Percentiles rank a stretch among this genome's conserved stretches.
These are phyloP conservation scores for Lasiosphaeriaceae sp. DNA, from an alignment of 495 filamentous ascomycete genomes.

Conservation along the genomic window DNA sequence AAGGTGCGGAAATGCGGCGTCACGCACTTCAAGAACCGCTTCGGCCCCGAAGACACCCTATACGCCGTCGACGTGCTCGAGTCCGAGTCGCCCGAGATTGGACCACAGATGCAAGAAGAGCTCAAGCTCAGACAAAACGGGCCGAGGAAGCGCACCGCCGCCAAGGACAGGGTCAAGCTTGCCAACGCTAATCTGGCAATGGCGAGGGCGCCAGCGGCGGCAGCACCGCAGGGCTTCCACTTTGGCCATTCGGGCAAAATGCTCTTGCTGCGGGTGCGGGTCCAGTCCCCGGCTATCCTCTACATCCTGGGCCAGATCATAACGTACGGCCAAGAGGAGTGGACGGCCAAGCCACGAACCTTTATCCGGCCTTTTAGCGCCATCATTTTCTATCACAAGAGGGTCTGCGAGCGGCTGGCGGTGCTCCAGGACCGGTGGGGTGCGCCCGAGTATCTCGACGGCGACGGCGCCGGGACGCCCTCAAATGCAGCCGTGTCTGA, in stretches of 20 bases:
- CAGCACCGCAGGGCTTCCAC: background rate
- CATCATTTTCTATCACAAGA: conserved; percentile 33
- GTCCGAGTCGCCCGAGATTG: background rate
- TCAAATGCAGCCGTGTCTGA: background rate
- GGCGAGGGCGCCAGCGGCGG: background rate
- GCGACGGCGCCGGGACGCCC: conserved; percentile 8
- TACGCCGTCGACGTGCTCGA: conserved; percentile 20
- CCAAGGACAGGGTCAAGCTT: background rate
- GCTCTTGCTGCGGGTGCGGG: conserved; percentile 34
- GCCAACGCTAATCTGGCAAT: background rate
- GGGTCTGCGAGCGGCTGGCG: conserved; percentile 31
- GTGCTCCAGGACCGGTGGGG: conserved; percentile 36
- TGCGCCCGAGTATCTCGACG: conserved; percentile 25
- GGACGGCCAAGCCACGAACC: conserved; percentile 23
- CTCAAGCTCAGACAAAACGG: background rate
- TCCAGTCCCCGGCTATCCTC: conserved; percentile 36
- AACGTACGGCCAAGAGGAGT: conserved; percentile 18
- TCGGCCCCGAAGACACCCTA: conserved; percentile 1
- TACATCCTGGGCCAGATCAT: conserved; percentile 22
- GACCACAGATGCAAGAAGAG: conserved; percentile 6
- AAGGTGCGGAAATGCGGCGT: conserved; percentile 7
- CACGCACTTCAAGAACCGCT: conserved; percentile 25
- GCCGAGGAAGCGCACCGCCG: conserved; percentile 6
- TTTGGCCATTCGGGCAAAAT: conserved; percentile 14
- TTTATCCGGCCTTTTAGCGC: conserved; percentile 38